Evolutionary conservation across 192 early-diverging fungal genomes (phyloP), one percentile per base, ranked within the genome.

Genomic region (Oehlia diaphana): DNA sequence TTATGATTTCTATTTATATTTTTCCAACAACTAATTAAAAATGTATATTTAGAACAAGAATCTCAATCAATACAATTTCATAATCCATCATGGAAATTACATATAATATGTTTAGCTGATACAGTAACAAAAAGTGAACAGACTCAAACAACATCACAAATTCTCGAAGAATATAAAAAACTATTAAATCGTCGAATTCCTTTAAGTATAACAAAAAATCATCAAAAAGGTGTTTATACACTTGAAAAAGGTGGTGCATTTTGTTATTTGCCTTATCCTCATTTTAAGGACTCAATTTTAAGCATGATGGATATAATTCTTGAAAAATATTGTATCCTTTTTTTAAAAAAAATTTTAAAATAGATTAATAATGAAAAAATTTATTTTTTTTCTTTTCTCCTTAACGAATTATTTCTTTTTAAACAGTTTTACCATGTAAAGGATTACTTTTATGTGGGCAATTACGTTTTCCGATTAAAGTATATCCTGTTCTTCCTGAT

Each of bases 321-420:
- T n/a, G 71, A 72, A 13, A 72, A 72, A 72, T 72, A 72, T 26
- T 49, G 71, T 72, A 72, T 72, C 44, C 26, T 50, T 72, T 28
- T 21, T 49, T 31, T 49, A 3, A 26, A 50, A 26, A 26, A 26
- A 26, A 26, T 26, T 26, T 26, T 2, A 31, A 31, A 31, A 31
- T 31, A 31, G 33, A 39, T 37, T 4, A 19, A 68, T 39, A 42
- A 26, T 39, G 10, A 4, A 37, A 37, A 37, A 37, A 5, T 0
- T 37, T 37, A 2, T 3, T 37, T 37, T 68, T 33, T 19, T 14
- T 4, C 14, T 37, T 19, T 42, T 31, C 28, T 42, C 35, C 35
- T 70, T 12, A 42, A 70, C 19, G 39, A 26, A 33, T n/a, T 13
- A 10, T 26, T 28, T 3, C 21, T 42, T 42, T 42, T 42, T 42